phyloP scores from a whole-genome alignment of 768 basidiomycete species.

The Leucogyrophana mollusca region DNA sequence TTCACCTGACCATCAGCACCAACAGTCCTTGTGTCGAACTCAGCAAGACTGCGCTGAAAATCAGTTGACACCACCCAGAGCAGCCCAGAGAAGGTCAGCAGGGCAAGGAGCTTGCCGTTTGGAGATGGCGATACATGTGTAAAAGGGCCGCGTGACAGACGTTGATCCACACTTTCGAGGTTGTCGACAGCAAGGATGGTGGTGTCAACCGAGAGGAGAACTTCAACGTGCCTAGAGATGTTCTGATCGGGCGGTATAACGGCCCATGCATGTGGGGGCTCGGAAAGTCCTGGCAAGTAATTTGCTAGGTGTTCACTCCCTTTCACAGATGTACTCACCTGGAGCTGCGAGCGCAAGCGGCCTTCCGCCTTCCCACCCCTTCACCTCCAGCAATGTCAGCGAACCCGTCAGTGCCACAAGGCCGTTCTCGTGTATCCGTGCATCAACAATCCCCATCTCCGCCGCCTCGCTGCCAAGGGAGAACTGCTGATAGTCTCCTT shows the following conservation, averaged over 20 bases:
- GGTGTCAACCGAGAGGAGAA: conserved; percentile 76
- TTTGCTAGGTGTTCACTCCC: background rate
- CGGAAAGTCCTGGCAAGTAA: conserved; percentile 54
- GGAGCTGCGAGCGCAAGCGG: conserved; percentile 72
- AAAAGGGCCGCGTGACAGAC: conserved; percentile 86
- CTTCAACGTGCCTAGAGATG: conserved; percentile 87
- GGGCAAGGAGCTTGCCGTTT: conserved; percentile 87
- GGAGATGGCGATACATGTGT: conserved; percentile 86
- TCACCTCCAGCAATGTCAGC: conserved; percentile 78
- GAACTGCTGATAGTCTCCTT: conserved; percentile 82
- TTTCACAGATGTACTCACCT: conserved; percentile 46
- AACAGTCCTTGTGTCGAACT: conserved; percentile 70
- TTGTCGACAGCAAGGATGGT: conserved; percentile 88
- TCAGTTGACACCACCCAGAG: conserved; percentile 96
- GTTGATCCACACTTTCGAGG: conserved; percentile 85
- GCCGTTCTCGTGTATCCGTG: conserved; percentile 82
- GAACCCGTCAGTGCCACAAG: conserved; percentile 82
- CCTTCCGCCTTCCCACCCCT: conserved; percentile 82
- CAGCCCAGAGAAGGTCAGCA: conserved; percentile 68
- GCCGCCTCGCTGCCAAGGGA: conserved; percentile 81
- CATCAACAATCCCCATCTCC: conserved; percentile 83
- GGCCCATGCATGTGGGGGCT: conserved; percentile 83
- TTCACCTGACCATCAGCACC: conserved; percentile 58
- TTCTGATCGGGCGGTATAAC: conserved; percentile 89
- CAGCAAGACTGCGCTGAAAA: conserved; percentile 85